Percentiles rank a stretch among this genome's conserved stretches.
Evolutionary conservation across 805 yeast species (phyloP).

Genomic region (Starmera amethionina): DNA sequence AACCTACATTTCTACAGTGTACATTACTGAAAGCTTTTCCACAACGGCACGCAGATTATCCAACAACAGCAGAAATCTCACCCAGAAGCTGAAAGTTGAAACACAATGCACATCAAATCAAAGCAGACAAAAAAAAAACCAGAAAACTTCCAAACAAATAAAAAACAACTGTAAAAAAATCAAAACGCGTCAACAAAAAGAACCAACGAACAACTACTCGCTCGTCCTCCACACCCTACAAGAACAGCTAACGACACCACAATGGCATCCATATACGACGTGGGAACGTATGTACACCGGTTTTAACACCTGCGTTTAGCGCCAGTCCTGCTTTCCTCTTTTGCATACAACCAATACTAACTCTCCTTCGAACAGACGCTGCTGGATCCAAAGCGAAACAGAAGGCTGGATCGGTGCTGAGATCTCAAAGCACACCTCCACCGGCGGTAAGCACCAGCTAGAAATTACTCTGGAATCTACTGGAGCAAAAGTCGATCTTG

Average conservation of each 20-base stretch:
- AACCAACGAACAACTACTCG: background rate
- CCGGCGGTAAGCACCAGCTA: conserved; percentile 35
- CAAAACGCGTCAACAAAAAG: background rate
- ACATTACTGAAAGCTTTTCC: too few species aligned
- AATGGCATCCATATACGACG: conserved; percentile 35
- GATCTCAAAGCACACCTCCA: conserved; percentile 35
- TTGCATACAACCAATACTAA: conserved; percentile 17
- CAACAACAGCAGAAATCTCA: too few species aligned
- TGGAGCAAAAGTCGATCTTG: conserved; percentile 33
- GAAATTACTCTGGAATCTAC: conserved; percentile 46
- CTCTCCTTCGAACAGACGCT: conserved; percentile 34
- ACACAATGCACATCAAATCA: background rate
- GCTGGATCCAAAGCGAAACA: conserved; percentile 67
- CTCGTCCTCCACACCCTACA: background rate
- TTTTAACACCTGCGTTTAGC: background rate
- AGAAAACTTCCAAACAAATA: background rate
- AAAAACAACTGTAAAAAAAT: background rate
- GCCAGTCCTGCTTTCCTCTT: background rate
- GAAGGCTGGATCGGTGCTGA: conserved; percentile 70
- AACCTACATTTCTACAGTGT: too few species aligned
- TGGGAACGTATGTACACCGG: conserved; percentile 40
- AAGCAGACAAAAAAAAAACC: background rate
- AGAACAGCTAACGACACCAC: background rate
- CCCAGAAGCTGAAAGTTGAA: too few species aligned
- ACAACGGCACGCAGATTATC: too few species aligned